phyloP scores from a whole-genome alignment of 805 yeast species.

The Wickerhamiella allomyrinae region DNA sequence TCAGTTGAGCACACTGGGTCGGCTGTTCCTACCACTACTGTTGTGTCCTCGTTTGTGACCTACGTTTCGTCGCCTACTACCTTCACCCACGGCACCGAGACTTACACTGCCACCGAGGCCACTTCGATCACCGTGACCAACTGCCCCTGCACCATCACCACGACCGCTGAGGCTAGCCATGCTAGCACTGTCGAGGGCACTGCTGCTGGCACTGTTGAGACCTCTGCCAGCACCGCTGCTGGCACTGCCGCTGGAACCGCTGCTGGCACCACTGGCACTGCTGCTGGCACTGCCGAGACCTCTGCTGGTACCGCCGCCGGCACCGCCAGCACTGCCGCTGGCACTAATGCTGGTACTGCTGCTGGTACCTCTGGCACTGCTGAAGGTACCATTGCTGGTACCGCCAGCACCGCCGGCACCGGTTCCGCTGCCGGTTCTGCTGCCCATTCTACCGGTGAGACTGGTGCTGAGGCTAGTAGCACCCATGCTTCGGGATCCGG shows the following conservation, averaged over 20 bases:
- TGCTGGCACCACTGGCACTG: neutral
- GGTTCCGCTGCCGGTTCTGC: neutral
- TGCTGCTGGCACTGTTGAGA: too few relatives aligned
- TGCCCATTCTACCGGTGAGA: neutral
- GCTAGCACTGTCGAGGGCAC: too few relatives aligned
- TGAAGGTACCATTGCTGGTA: neutral
- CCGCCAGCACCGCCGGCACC: neutral
- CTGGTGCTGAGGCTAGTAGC: neutral
- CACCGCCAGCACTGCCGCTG: neutral
- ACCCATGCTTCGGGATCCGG: neutral
- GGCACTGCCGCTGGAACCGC: too few relatives aligned
- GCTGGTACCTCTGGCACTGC: neutral
- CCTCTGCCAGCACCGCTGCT: too few relatives aligned
- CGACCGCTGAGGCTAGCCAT: neutral
- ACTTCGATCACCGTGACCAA: slow-evolving; percentile 9
- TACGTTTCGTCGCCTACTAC: slow-evolving; percentile 3
- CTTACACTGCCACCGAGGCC: slow-evolving; percentile 31
- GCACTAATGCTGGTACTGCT: neutral
- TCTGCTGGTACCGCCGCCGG: neutral
- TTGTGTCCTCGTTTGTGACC: slow-evolving; percentile 4
- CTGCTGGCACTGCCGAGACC: neutral
- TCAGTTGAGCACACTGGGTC: neutral
- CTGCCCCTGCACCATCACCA: slow-evolving; percentile 10
- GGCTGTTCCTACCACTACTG: neutral
- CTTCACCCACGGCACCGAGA: slow-evolving; percentile 24